Evolutionary conservation across 106 monocot genomes (phyloP), one percentile per base, ranked within the genome.

Genomic region (Xerophyta viscosa): DNA sequence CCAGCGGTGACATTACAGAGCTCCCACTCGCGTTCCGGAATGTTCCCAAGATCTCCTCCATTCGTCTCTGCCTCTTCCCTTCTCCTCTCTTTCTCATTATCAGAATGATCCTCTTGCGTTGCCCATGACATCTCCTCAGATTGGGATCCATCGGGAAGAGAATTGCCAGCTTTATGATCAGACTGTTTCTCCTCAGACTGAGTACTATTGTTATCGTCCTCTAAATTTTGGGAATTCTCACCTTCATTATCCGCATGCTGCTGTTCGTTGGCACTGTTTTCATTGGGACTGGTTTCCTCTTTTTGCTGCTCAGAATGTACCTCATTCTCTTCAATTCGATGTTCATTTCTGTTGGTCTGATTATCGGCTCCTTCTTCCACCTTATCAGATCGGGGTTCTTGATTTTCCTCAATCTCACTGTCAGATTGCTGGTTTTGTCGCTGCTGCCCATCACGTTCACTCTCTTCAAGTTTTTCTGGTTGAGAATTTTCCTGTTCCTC

Each of bases 1-100:
- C 81, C 81, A 45, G 85, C 81, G 42, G 54, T 56, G 9, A 64
- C 63, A 48, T 81, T 86, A 54, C 91, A 91, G 20, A 91, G 72
- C 51, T 76, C 82, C 85, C 86, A 86, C 53, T 45, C 75, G 46
- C 71, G 59, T 14, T 47, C 57, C 11, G 62, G n/a, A n/a, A n/a
- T n/a, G n/a, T n/a, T n/a, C n/a, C n/a, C n/a, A n/a, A n/a, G n/a
- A n/a, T 50, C 42, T 23, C 60, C 62, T 28, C 21, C 56, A 36
- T 66, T 31, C 5, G 54, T 49, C 48, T 51, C 33, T 27, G 37
- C 21, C 27, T 59, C 52, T 5, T 71, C 70, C 47, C 47, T 48
- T 20, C 61, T 41, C 36, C 77, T 74, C 41, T 70, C 74, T 59
- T 67, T 71, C 50, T 71, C 78, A 13, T 51, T 65, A 6, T 87